Percentiles rank a stretch among this genome's conserved stretches.
phyloP scores from a whole-genome alignment of 2,329 filamentous ascomycete species.

The Xylaria digitata region DNA sequence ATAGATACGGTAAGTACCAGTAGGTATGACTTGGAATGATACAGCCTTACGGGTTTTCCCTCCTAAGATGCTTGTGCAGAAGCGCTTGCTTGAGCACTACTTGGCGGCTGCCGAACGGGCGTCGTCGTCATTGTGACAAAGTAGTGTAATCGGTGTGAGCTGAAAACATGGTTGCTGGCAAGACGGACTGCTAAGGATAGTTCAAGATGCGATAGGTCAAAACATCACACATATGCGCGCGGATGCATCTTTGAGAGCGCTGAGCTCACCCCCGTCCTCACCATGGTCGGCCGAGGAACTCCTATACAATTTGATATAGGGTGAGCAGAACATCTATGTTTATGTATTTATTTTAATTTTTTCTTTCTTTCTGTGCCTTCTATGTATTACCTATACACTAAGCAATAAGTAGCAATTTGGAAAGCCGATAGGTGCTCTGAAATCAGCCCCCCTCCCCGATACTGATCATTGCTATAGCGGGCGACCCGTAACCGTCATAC shows the following conservation, averaged over 20 bases:
- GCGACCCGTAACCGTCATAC: conserved; percentile 4
- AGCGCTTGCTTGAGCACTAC: neutral
- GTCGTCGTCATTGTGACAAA: conserved; percentile 16
- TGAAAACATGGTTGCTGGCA: conserved; percentile 32
- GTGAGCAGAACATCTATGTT: neutral
- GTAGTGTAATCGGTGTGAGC: conserved; percentile 24
- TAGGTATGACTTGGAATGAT: conserved; percentile 9
- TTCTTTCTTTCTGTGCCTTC: neutral
- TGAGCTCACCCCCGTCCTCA: conserved; percentile 12
- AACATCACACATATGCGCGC: conserved; percentile 15
- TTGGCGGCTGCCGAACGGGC: conserved; percentile 13
- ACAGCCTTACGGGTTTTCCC: conserved; percentile 16
- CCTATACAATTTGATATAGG: conserved; percentile 3
- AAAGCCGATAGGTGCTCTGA: neutral
- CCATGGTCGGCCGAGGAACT: neutral
- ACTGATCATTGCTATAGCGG: conserved; percentile 13
- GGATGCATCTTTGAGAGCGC: conserved; percentile 23
- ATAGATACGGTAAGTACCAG: conserved; percentile 9
- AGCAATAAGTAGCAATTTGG: neutral
- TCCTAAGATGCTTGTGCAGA: neutral
- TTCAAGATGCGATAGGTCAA: conserved; percentile 34
- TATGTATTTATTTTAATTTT: neutral
- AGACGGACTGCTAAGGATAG: conserved; percentile 22
- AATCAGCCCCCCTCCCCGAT: too few species aligned
- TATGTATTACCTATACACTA: neutral